These are phyloP conservation scores for Laburnicola sp. DNA, from an alignment of 2,329 filamentous ascomycete species.

Conservation along the genomic window DNA sequence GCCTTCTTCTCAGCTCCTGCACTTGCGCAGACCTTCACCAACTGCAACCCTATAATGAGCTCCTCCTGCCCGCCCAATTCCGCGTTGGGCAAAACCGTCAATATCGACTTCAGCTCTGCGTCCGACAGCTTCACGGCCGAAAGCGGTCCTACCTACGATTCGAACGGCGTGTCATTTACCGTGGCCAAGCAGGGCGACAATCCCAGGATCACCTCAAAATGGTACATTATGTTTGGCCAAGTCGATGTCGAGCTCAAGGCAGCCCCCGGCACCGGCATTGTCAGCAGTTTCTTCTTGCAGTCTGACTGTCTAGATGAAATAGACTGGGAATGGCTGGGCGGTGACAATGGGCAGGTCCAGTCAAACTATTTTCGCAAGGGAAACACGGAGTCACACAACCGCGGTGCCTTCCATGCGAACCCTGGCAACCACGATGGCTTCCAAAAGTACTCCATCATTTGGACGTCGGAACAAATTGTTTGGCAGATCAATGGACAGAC, in stretches of 20 bases:
- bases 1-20: constrained; percentile 46
- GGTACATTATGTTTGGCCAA: constrained; percentile 99
- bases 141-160: constrained; percentile 72
- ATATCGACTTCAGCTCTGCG: constrained; percentile 76
- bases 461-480: constrained; percentile 81
- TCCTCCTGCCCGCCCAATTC: constrained; percentile 71
- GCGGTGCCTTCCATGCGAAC: constrained; percentile 76
- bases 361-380: constrained; percentile 98
- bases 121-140: constrained; percentile 78
- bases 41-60: constrained; percentile 59
- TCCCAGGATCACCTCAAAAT: constrained; percentile 83
- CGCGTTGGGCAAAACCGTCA: constrained; percentile 79
- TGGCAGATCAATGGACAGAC: constrained; percentile 82
- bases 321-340: constrained; percentile 94
- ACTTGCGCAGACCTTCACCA: constrained; percentile 57
- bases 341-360: constrained; percentile 76
- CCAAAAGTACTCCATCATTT: constrained; percentile 88
- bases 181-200: constrained; percentile 77
- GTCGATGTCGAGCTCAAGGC: constrained; percentile 84
- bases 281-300: constrained; percentile 87
- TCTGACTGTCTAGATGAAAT: constrained; percentile 95
- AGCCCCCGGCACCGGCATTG: constrained; percentile 86
- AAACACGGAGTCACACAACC: constrained; percentile 79
- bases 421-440: constrained; percentile 71
- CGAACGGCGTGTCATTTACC: constrained; percentile 79